phyloP scores from a whole-genome alignment of 306 rosid species.

The Cucumis cinereus region DNA sequence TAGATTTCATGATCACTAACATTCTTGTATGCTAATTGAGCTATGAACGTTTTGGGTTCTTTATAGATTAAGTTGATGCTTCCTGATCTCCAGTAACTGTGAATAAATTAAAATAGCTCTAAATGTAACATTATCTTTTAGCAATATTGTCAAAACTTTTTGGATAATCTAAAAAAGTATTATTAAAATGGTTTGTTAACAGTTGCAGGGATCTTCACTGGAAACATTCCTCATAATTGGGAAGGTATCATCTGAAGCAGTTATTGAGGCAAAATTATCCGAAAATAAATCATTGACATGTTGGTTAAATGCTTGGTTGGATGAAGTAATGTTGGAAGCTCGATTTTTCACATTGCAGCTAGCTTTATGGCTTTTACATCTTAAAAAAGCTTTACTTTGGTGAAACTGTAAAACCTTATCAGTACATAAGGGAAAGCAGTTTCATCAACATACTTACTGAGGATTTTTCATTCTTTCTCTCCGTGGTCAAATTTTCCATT shows the following conservation, averaged over 20 bases:
- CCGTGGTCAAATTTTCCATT: background rate
- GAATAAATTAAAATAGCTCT: background rate
- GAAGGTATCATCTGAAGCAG: conserved; percentile 77
- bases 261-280: conserved; percentile 52
- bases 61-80: background rate
- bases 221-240: conserved; percentile 79
- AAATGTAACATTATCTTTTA: background rate
- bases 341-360: conserved; percentile 60
- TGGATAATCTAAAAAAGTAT: background rate
- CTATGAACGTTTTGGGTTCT: too few relatives aligned
- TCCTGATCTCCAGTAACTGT: background rate
- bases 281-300: conserved; percentile 42
- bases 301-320: conserved; percentile 44
- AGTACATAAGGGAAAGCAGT: background rate
- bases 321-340: conserved; percentile 46
- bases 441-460: background rate
- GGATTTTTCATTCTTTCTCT: background rate
- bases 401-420: conserved; percentile 5
- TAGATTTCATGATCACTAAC: too few relatives aligned
- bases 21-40: too few relatives aligned
- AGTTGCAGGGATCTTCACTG: conserved; percentile 79
- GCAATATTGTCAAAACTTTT: background rate
- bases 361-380: conserved; percentile 59
- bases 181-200: conserved; percentile 18
- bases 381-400: conserved; percentile 41